These are phyloP conservation scores for Phialophora chinensis DNA, from an alignment of 2,329 filamentous ascomycete genomes.

Conservation along the genomic window DNA sequence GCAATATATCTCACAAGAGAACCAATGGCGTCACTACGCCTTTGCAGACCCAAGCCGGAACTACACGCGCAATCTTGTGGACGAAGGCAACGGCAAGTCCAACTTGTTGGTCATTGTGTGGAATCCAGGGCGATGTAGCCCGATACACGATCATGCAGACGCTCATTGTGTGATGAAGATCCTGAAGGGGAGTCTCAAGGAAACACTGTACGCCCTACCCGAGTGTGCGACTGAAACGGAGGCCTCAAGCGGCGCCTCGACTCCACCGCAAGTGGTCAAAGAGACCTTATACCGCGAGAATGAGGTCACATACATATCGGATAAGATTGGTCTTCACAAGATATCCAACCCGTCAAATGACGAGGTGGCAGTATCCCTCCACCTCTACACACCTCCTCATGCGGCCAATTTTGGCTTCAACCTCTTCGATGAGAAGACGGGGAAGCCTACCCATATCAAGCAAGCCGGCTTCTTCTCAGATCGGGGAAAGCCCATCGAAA, in stretches of 20 bases:
- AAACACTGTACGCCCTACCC: conserved; percentile 82
- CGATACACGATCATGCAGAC: conserved; percentile 87
- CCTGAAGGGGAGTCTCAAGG: conserved; percentile 76
- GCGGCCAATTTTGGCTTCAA: conserved; percentile 82
- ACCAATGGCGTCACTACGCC: conserved; percentile 77
- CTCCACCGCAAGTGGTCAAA: conserved; percentile 68
- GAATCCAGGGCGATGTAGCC: conserved; percentile 80
- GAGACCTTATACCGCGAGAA: conserved; percentile 72
- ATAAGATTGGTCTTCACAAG: conserved; percentile 81
- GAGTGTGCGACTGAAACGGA: conserved; percentile 32
- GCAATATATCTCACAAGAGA: conserved; percentile 70
- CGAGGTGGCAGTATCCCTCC: conserved; percentile 78
- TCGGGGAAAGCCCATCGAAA: conserved; percentile 45
- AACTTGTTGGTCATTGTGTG: conserved; percentile 70
- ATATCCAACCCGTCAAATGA: conserved; percentile 75
- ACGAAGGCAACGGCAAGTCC: conserved; percentile 83
- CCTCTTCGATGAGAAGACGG: conserved; percentile 78
- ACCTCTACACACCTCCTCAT: conserved; percentile 88
- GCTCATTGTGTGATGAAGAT: conserved; percentile 94
- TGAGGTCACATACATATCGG: conserved; percentile 87
- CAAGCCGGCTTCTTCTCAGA: conserved; percentile 76
- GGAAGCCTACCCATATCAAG: conserved; percentile 72
- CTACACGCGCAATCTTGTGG: conserved; percentile 88
- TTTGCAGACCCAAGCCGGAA: conserved; percentile 71
- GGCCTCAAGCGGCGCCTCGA: conserved; percentile 52